Percentiles rank a stretch among this genome's conserved stretches.
Conservation (phyloP, 2,329 filamentous ascomycete genomes). For the Pseudogymnoascus sp. region DNA sequence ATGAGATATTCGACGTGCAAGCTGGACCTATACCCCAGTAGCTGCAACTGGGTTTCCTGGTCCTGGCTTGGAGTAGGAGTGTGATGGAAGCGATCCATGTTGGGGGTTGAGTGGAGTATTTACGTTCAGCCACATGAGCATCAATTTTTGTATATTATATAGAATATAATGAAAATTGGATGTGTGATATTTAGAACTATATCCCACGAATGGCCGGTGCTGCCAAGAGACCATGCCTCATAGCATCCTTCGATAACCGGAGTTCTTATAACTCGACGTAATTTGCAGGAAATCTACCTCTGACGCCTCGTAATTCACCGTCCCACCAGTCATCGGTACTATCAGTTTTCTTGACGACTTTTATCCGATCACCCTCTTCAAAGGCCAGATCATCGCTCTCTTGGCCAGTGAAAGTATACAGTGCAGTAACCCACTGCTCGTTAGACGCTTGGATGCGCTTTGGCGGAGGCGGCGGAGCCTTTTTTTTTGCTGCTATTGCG, state of each 20-base stretch:
- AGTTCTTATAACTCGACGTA: conserved; percentile 38
- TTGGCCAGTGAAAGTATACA: conserved; percentile 69
- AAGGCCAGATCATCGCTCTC: conserved; percentile 65
- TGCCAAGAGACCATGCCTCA: neutral
- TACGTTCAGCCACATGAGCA: neutral
- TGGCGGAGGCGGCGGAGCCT: conserved; percentile 65
- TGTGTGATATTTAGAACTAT: neutral
- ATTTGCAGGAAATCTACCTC: conserved; percentile 75
- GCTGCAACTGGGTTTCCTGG: neutral
- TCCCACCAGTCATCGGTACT: conserved; percentile 86
- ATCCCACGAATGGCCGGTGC: neutral
- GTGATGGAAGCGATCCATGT: neutral
- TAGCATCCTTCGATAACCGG: neutral
- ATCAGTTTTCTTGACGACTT: conserved; percentile 68
- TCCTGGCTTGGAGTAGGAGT: neutral
- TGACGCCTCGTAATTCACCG: conserved; percentile 61
- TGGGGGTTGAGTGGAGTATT: neutral
- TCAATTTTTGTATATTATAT: neutral
- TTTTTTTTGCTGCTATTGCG: conserved; percentile 52
- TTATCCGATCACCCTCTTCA: conserved; percentile 68
- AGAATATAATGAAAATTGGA: neutral
- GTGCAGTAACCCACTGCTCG: conserved; percentile 58
- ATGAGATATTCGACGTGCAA: conserved; percentile 64
- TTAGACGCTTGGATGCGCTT: conserved; percentile 45
- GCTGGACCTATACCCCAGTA: conserved; percentile 11